A percentile compares a stretch with the other conserved stretches of the same genome.
phyloP scores from a whole-genome alignment of 371 early-diverging fungal genomes.

The Dichotomocladium elegans region DNA sequence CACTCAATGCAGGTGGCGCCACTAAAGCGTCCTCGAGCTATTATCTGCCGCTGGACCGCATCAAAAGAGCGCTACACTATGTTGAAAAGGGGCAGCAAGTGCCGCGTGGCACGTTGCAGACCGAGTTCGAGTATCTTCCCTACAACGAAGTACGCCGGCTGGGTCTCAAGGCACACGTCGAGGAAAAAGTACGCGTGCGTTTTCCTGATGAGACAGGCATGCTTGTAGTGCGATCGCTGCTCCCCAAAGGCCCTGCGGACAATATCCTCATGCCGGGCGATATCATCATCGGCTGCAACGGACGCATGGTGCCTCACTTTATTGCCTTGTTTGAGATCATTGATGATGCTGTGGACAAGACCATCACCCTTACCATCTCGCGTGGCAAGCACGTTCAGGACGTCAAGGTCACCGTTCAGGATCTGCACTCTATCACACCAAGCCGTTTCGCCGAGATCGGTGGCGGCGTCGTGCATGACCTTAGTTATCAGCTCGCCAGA shows the following conservation, averaged over 20 bases:
- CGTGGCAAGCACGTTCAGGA: constrained; percentile 62
- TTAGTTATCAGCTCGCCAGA: constrained; percentile 83
- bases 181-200: constrained; percentile 55
- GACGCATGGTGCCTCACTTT: constrained; percentile 62
- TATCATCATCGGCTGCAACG: constrained; percentile 63
- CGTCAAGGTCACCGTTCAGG: constrained; percentile 60
- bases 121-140: constrained; percentile 59
- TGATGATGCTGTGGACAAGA: constrained; percentile 65
- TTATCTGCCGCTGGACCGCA: constrained; percentile 59
- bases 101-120: constrained; percentile 75
- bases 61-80: constrained; percentile 59
- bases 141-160: constrained; percentile 61
- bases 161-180: constrained; percentile 57
- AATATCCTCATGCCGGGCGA: constrained; percentile 69
- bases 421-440: constrained; percentile 77
- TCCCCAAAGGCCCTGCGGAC: constrained; percentile 72
- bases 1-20: constrained; percentile 63
- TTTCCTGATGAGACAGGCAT: constrained; percentile 72
- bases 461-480: constrained; percentile 78
- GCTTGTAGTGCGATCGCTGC: constrained; percentile 65
- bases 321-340: constrained; percentile 60
- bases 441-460: constrained; percentile 76
- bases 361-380: constrained; percentile 57
- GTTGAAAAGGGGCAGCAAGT: constrained; percentile 55
- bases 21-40: constrained; percentile 53